Evolutionary conservation across 768 basidiomycete species (phyloP).

Genomic region (Tylopilus vinaceipallidus): DNA sequence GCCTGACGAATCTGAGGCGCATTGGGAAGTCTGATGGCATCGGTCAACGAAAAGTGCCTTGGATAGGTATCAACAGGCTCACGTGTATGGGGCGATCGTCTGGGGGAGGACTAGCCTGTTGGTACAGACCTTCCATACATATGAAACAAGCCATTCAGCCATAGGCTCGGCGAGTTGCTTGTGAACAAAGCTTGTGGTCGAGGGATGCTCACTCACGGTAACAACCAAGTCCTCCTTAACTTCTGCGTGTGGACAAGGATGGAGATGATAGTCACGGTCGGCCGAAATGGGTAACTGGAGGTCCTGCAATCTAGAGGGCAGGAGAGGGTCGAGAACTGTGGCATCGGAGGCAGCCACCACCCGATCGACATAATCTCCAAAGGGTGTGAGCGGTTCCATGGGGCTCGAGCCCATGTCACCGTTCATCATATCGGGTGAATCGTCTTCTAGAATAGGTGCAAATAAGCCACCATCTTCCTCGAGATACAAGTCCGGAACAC

Average conservation of each 20-base stretch:
- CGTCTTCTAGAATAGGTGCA: slow-evolving; percentile 63
- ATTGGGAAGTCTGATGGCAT: slow-evolving; percentile 25
- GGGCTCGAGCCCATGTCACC: slow-evolving; percentile 65
- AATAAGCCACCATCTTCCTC: slow-evolving; percentile 41
- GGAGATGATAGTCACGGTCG: slow-evolving; percentile 28
- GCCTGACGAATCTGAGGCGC: slow-evolving; percentile 34
- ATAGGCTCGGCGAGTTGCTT: slow-evolving; percentile 75
- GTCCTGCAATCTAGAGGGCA: slow-evolving; percentile 16
- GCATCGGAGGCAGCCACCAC: slow-evolving; percentile 50
- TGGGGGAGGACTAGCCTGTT: slow-evolving; percentile 62
- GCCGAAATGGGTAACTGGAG: slow-evolving; percentile 22
- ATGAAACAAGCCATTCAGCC: slow-evolving; percentile 75
- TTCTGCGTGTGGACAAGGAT: slow-evolving; percentile 13
- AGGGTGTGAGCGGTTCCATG: slow-evolving; percentile 72
- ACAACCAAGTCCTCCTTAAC: slow-evolving; percentile 31
- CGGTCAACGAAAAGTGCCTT: slow-evolving; percentile 10
- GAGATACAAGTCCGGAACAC: slow-evolving; percentile 15
- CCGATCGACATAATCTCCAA: slow-evolving; percentile 73
- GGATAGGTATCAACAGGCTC: slow-evolving; percentile 29
- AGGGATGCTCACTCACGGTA: slow-evolving; percentile 37
- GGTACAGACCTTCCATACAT: slow-evolving; percentile 81
- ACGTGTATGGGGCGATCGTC: slow-evolving; percentile 54
- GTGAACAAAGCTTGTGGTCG: slow-evolving; percentile 51
- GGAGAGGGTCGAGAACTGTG: slow-evolving; percentile 21
- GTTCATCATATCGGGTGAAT: slow-evolving; percentile 53